Evolutionary conservation across 495 filamentous ascomycete species (phyloP), one percentile per base, ranked within the genome.

Genomic region (Lophium mytilinum): DNA sequence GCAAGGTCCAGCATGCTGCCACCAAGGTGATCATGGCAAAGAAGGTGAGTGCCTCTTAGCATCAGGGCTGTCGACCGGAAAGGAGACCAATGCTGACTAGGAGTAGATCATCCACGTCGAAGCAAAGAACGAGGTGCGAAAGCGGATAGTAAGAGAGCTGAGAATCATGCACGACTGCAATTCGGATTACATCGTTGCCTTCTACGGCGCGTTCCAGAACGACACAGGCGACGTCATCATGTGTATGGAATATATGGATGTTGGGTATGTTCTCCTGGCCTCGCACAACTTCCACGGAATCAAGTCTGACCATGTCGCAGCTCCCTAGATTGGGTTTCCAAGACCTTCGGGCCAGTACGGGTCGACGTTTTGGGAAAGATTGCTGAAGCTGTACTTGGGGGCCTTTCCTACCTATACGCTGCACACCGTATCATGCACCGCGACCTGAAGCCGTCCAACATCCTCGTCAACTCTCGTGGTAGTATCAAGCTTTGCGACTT

Each of bases 211-310:
- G 19, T 97, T 97, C 72, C 80, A 96, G 56, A 96, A 95, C 64
- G 89, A 96, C 63, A 86, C 85, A 45, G 87, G 93, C 60, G 93
- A 97, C 73, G 94, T 98, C 58, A 90, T 96, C 57, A 86, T 98
- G 86, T 98, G 93, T 69, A 98, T 98, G 93, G 93, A 98, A 70
- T 96, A 98, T 67, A 95, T 95, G 90, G 93, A 98, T 76, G 89
- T 90, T 72, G 94, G 94, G 93, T 98, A 80, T 45, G n/a, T n/a
- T 47, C 37, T 37, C 37, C 30, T 24, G 17, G 33, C 51, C 18
- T 19, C 1, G 21, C 2, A 30, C 33, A 9, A 14, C 19, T 30
- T 48, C 48, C 62, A 12, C 19, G 34, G 37, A 47, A 43, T 18
- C 10, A 9, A 35, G 62, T 52, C 79, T 83, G 64, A 83, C 63